These are phyloP conservation scores for Epichloe sp. DNA, from an alignment of 2,329 filamentous ascomycete genomes.

Conservation along the genomic window DNA sequence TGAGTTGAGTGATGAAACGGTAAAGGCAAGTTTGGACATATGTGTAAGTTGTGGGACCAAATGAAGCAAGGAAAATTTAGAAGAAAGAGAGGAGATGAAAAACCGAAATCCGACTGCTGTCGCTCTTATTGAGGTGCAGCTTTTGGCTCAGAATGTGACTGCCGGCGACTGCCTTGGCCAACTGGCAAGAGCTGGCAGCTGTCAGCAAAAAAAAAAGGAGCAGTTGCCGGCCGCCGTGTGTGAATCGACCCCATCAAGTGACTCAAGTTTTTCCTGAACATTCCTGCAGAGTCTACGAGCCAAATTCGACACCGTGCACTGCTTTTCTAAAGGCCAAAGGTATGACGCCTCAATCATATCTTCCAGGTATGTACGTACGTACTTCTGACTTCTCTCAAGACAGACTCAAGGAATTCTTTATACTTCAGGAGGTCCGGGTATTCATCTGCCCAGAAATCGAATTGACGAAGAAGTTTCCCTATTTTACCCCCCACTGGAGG, in stretches of 20 bases:
- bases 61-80: neutral
- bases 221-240: neutral
- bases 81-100: neutral
- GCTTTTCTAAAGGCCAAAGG: too few relatives aligned
- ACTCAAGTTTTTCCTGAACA: too few relatives aligned
- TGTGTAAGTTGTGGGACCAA: neutral
- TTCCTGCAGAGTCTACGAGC: too few relatives aligned
- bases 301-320: too few relatives aligned
- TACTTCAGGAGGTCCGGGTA: slow-evolving; percentile 8
- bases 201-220: neutral
- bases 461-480: slow-evolving; percentile 9
- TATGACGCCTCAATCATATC: too few relatives aligned
- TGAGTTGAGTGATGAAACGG: neutral
- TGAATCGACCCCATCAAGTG: too few relatives aligned
- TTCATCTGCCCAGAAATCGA: slow-evolving; percentile 11
- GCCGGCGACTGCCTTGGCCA: neutral
- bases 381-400: slow-evolving; percentile 8
- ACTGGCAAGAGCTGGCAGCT: neutral
- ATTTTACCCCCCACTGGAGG: slow-evolving; percentile 9
- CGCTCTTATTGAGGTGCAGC: too few relatives aligned
- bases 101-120: neutral
- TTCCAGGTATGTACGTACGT: neutral
- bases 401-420: slow-evolving; percentile 6
- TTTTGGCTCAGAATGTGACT: neutral
- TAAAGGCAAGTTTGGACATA: neutral